phyloP scores from a whole-genome alignment of 345 rosid genomes.

The Microcos paniculata region DNA sequence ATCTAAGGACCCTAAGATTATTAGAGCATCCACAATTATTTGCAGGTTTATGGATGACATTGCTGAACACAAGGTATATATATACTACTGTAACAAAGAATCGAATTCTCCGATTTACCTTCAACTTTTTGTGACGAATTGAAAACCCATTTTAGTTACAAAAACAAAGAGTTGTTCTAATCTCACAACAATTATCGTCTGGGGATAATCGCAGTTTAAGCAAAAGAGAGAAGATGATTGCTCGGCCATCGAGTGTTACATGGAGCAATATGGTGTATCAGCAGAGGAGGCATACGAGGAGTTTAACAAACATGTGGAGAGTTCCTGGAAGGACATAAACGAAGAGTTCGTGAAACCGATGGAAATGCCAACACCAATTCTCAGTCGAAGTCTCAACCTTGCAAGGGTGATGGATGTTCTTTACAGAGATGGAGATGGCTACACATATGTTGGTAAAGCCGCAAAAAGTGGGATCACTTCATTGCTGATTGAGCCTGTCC shows the following conservation, averaged over 20 bases:
- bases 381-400: background rate
- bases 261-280: background rate
- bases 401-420: conserved; percentile 4
- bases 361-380: background rate
- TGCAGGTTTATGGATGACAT: conserved; percentile 40
- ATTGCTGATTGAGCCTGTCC: background rate
- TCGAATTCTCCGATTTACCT: no score
- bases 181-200: no score
- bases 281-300: background rate
- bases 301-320: background rate
- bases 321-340: conserved; percentile 7
- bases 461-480: background rate
- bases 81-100: no score
- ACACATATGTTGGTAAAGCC: background rate
- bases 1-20: conserved; percentile 7
- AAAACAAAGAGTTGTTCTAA: no score
- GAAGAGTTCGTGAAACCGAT: conserved; percentile 10
- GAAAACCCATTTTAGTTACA: no score
- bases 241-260: conserved; percentile 14
- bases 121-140: background rate
- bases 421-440: conserved; percentile 8
- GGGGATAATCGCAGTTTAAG: no score
- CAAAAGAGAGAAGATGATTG: conserved; percentile 5
- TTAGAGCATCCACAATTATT: conserved; percentile 17
- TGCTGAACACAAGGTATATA: conserved; percentile 13